phyloP scores from a whole-genome alignment of 2,329 filamentous ascomycete species.

The Pseudopyricularia javanii region DNA sequence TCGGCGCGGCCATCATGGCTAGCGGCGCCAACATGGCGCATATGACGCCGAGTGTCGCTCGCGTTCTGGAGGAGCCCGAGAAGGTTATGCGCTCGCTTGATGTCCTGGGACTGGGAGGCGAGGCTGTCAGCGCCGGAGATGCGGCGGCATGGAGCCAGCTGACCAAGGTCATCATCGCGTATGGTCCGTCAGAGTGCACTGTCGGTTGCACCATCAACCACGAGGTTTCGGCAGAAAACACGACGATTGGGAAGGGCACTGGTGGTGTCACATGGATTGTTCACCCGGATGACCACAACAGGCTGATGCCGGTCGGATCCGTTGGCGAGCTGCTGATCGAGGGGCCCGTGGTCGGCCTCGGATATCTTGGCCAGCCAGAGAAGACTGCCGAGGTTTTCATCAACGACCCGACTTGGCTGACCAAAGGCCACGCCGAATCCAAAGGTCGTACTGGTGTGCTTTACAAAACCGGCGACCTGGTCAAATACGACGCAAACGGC shows the following conservation, averaged over 20 bases:
- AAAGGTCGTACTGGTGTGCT: background rate
- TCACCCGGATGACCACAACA: constrained; percentile 13
- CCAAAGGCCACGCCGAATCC: background rate
- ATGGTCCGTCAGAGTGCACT: constrained; percentile 42
- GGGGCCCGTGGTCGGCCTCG: constrained; percentile 32
- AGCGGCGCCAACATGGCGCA: constrained; percentile 9
- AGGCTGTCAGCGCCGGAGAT: constrained; percentile 38
- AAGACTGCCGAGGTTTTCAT: constrained; percentile 2
- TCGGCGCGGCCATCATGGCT: constrained; percentile 12
- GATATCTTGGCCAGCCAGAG: constrained; percentile 21
- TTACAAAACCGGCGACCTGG: constrained; percentile 28
- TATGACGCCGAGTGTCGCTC: constrained; percentile 11
- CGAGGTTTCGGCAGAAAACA: constrained; percentile 11
- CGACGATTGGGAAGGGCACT: constrained; percentile 8
- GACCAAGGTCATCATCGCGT: constrained; percentile 35
- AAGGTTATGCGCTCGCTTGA: constrained; percentile 31
- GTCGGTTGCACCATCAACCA: constrained; percentile 21
- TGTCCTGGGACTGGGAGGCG: constrained; percentile 35
- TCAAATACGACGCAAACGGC: constrained; percentile 20
- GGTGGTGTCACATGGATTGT: constrained; percentile 11
- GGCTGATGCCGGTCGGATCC: constrained; percentile 15
- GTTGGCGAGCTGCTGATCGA: constrained; percentile 23
- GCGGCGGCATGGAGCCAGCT: constrained; percentile 30
- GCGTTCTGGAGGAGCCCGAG: constrained; percentile 17
- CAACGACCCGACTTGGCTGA: background rate